phyloP scores from a whole-genome alignment of 345 rosid species.

The Trapa incisa region DNA sequence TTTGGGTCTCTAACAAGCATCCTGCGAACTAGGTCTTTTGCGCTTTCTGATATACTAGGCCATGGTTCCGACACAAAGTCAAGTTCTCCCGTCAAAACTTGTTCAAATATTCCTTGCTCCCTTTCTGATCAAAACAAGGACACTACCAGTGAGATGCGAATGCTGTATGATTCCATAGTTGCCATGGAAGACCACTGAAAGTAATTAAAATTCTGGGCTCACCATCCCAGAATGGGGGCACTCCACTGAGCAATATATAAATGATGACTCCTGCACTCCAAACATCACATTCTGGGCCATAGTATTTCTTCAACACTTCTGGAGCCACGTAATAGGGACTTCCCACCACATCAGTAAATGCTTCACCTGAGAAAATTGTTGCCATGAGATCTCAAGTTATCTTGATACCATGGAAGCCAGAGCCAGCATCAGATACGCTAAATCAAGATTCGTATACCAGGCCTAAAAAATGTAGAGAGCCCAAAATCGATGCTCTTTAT shows the following conservation, averaged over 20 bases:
- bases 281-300: constrained; percentile 87
- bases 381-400: neutral
- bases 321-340: constrained; percentile 99
- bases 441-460: constrained; percentile 34
- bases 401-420: neutral
- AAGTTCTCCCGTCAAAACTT: constrained; percentile 82
- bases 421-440: neutral
- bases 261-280: constrained; percentile 98
- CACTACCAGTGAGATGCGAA: neutral
- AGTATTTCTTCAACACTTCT: constrained; percentile 72
- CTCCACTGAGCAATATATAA: constrained; percentile 79
- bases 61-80: constrained; percentile 93
- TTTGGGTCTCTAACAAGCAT: constrained; percentile 81
- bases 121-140: constrained; percentile 39
- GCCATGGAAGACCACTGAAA: constrained; percentile 1
- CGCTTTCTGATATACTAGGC: constrained; percentile 82
- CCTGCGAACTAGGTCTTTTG: constrained; percentile 74
- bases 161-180: constrained; percentile 5
- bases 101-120: constrained; percentile 95
- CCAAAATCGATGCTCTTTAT: constrained; percentile 91
- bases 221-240: constrained; percentile 99
- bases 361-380: constrained; percentile 44
- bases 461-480: constrained; percentile 81
- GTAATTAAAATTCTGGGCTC: constrained; percentile 11
- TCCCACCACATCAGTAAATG: constrained; percentile 80